These are phyloP conservation scores for Neurospora sp. DNA, from an alignment of 495 filamentous ascomycete species.

Conservation along the genomic window DNA sequence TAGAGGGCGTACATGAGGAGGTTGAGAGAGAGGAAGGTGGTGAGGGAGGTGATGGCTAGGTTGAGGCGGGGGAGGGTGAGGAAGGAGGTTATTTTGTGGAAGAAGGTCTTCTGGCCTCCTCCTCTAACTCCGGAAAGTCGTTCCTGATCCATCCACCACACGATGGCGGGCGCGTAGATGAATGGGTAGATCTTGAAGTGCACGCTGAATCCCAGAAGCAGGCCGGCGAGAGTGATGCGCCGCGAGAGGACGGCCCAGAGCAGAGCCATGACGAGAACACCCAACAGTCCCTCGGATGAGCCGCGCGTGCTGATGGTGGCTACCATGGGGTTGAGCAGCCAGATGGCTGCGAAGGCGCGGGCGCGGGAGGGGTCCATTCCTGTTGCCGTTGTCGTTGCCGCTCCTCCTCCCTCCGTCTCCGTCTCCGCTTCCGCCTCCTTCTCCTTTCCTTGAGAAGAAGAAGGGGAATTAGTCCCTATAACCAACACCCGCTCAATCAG, in stretches of 20 bases:
- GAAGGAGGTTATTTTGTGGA: constrained; percentile 34
- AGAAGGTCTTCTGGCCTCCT: too few relatives aligned
- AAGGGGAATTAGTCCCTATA: not conserved
- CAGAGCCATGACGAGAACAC: constrained; percentile 68
- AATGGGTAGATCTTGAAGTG: constrained; percentile 99
- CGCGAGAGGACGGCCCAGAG: constrained; percentile 65
- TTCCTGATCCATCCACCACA: constrained; percentile 75
- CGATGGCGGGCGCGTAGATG: constrained; percentile 76
- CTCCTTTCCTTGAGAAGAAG: not conserved
- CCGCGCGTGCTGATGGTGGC: constrained; percentile 90
- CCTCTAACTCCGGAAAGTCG: constrained; percentile 7
- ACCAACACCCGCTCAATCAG: constrained; percentile 44
- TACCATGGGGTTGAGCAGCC: constrained; percentile 96
- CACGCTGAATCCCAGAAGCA: constrained; percentile 71
- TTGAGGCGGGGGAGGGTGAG: constrained; percentile 50
- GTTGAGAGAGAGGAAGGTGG: constrained; percentile 64
- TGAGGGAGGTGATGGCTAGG: constrained; percentile 53
- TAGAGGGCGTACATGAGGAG: constrained; percentile 65
- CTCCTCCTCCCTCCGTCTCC: not conserved
- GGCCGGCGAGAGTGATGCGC: constrained; percentile 54
- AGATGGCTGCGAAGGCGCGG: constrained; percentile 68
- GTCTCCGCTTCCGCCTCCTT: not conserved
- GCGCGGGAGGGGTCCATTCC: constrained; percentile 35
- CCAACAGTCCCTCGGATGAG: constrained; percentile 83
- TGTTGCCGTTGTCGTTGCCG: not conserved